Base-by-base conservation (phyloP, 306 rosid genomes). In the Trifolium subterraneum region DNA sequence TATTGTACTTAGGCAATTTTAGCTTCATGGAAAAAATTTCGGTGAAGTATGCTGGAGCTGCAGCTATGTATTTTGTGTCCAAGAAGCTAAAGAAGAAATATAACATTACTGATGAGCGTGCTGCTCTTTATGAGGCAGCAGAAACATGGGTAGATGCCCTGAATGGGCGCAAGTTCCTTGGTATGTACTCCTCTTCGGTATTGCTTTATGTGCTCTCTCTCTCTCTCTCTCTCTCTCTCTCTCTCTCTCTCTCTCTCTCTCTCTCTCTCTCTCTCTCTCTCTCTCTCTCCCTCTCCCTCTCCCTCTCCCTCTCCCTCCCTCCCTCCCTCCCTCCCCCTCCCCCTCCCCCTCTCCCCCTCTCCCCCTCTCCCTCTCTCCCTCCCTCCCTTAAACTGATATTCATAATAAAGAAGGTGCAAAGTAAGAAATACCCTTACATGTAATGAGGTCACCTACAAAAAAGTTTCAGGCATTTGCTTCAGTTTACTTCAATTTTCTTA, bases 61-160 rank as follows among this genome's bases (percentile, higher is more conserved):
- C 88, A 48, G 99, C 99, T 44, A 95, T 95, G 99, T 95, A 92
- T 76, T 92, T 90, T 69, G 98, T 95, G 47, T 92, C 97, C 12
- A 95, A 95, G 96, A 95, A 92, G 23, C 81, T 90, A 72, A 95
- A 92, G 88, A 92, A 92, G 88, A 95, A 92, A 85, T 92, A 92
- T 86, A 92, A 95, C 86, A 92, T 92, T 18, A 92, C 93, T 1
- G 93, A 94, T 82, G 99, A 94, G 74, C 99, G 99, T 45, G 88
- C 93, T 39, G 88, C 99, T 36, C 87, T 92, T 25, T 95, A 95
- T 70, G 97, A 95, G 80, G 93, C 99, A 45, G 98, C 98, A 56
- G 97, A 90, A 85, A 90, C 97, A 75, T 95, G 99, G 99, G 97
- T 90, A 36, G 84, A 87, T 73, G 99, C 93, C 80, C 90, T 92